Conservation (phyloP, 352 stramenopile species). For the Pythium rishiriense region DNA sequence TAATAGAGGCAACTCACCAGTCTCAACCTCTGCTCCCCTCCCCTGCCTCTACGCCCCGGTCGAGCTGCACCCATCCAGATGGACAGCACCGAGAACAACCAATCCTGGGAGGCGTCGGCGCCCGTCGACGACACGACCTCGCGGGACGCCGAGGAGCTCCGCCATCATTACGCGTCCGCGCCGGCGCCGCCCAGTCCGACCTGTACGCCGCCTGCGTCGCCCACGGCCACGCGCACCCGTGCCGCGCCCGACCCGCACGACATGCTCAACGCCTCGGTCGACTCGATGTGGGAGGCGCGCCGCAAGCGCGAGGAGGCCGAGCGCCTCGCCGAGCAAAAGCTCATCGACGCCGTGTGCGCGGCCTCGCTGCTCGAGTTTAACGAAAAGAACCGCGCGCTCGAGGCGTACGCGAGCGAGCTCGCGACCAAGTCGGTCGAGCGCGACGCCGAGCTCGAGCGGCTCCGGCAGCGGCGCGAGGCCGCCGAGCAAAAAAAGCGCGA, state of each 20-base stretch:
- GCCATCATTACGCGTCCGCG: too few species aligned
- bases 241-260: slow-evolving; percentile 6
- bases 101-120: slow-evolving; percentile 25
- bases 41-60: slow-evolving; percentile 4
- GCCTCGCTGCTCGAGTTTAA: slow-evolving; percentile 77
- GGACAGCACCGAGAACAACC: slow-evolving; percentile 15
- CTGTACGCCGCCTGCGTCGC: slow-evolving; percentile 11
- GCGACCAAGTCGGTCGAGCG: slow-evolving; percentile 32
- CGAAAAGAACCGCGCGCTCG: slow-evolving; percentile 58
- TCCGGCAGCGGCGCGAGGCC: slow-evolving; percentile 44
- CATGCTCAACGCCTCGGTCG: slow-evolving; percentile 38
- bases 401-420: slow-evolving; percentile 50
- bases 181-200: slow-evolving; percentile 15
- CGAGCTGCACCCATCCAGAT: slow-evolving; percentile 5
- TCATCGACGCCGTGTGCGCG: slow-evolving; percentile 77
- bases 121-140: slow-evolving; percentile 19
- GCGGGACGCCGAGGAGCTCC: slow-evolving; percentile 10
- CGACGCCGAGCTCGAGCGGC: slow-evolving; percentile 33
- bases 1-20: too few species aligned
- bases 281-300: slow-evolving; percentile 69
- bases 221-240: background rate
- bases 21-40: too few species aligned
- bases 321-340: slow-evolving; percentile 62
- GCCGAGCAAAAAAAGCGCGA: slow-evolving; percentile 62
- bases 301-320: slow-evolving; percentile 52